Evolutionary conservation across 1,284 basidiomycete species (phyloP).

Genomic region (Irpex rosettiformis): DNA sequence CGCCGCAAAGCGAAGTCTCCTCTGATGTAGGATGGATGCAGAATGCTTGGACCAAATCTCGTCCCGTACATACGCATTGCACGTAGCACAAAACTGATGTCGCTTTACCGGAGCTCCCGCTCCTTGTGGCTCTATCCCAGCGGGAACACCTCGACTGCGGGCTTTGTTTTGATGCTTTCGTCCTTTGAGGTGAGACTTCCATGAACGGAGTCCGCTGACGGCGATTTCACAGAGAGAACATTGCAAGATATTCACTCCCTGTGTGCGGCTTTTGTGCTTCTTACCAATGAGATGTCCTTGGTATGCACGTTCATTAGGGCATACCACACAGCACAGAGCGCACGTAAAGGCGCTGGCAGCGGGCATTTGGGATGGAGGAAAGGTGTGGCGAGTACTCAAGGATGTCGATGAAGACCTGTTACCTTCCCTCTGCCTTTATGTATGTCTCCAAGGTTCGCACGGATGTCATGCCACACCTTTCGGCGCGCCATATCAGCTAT

Average conservation of each 20-base stretch:
- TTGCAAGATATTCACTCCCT: not conserved
- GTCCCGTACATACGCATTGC: constrained; percentile 8
- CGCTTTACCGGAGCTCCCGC: constrained; percentile 3
- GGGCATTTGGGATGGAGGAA: not conserved
- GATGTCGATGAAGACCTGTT: too few relatives aligned
- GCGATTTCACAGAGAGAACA: constrained; percentile 9
- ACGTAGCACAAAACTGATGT: constrained; percentile 10
- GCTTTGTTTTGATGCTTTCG: constrained; percentile 1
- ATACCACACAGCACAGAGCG: constrained; percentile 1
- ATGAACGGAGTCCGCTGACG: not conserved
- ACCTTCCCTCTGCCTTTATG: too few relatives aligned
- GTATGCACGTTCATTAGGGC: not conserved
- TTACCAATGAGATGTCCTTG: constrained; percentile 8
- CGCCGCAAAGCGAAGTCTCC: constrained; percentile 10
- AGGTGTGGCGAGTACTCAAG: too few relatives aligned
- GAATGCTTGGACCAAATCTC: constrained; percentile 6
- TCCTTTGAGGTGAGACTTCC: constrained; percentile 4
- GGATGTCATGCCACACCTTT: too few relatives aligned
- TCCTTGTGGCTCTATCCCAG: constrained; percentile 9
- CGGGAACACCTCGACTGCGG: not conserved
- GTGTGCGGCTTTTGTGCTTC: constrained; percentile 9
- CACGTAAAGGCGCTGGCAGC: not conserved
- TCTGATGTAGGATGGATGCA: not conserved
- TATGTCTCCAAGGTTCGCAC: too few relatives aligned
- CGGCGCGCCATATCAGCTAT: too few relatives aligned